These are phyloP conservation scores for Baorangia bicolor DNA, from an alignment of 768 basidiomycete species.

Conservation along the genomic window DNA sequence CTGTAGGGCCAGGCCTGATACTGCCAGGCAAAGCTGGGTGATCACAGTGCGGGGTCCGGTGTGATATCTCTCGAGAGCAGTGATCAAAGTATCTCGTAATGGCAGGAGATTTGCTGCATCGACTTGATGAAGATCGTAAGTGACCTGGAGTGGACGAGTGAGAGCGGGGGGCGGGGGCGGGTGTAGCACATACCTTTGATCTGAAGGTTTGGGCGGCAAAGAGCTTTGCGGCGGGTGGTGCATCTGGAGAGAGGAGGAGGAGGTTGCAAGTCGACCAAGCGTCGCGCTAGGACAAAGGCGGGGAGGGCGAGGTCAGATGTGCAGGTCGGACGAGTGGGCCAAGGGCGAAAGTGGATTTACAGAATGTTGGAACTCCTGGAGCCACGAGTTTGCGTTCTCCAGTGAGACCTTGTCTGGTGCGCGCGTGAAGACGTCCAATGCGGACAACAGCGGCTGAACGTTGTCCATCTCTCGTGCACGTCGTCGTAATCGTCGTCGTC, in stretches of 20 bases:
- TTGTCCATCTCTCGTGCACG: slow-evolving; percentile 51
- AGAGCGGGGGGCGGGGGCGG: slow-evolving; percentile 22
- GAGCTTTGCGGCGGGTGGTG: slow-evolving; percentile 75
- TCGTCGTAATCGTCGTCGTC: slow-evolving; percentile 16
- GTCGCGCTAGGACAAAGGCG: slow-evolving; percentile 68
- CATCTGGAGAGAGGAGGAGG: slow-evolving; percentile 79
- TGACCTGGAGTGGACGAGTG: slow-evolving; percentile 62
- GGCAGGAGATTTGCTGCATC: slow-evolving; percentile 65
- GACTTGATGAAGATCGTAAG: slow-evolving; percentile 92
- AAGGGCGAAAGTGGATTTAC: slow-evolving; percentile 84
- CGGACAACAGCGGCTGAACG: slow-evolving; percentile 70
- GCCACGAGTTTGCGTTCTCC: slow-evolving; percentile 89
- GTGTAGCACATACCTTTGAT: slow-evolving; percentile 66
- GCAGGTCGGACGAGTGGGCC: slow-evolving; percentile 51
- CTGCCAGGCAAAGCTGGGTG: slow-evolving; percentile 85
- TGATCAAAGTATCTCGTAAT: slow-evolving; percentile 85
- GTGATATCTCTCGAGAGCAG: slow-evolving; percentile 70
- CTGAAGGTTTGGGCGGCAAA: slow-evolving; percentile 98
- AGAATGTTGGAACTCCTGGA: slow-evolving; percentile 98
- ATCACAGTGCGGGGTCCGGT: slow-evolving; percentile 80
- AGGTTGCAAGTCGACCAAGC: slow-evolving; percentile 96
- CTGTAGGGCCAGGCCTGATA: slow-evolving; percentile 90
- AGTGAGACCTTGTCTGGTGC: slow-evolving; percentile 82
- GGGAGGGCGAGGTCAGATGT: slow-evolving; percentile 63
- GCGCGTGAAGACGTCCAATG: slow-evolving; percentile 74